These are phyloP conservation scores for Rutstroemia sydowiana DNA, from an alignment of 2,329 filamentous ascomycete genomes.

Conservation along the genomic window DNA sequence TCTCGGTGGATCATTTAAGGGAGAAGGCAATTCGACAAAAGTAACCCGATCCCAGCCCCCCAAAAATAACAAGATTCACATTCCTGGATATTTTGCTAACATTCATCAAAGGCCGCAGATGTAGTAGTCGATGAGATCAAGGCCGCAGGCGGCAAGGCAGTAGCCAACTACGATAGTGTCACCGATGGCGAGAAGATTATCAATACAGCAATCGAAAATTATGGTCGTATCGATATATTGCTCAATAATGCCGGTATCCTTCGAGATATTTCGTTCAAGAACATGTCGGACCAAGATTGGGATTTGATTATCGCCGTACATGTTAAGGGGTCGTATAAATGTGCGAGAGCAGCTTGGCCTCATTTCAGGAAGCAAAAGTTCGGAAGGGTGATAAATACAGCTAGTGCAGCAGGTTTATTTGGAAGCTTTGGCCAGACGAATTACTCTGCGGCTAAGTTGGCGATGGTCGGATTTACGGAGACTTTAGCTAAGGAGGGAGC, in stretches of 20 bases:
- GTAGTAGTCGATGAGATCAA: conserved; percentile 78
- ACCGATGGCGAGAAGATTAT: conserved; percentile 93
- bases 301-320: conserved; percentile 91
- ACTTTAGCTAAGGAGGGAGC: conserved; percentile 93
- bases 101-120: conserved; percentile 60
- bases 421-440: conserved; percentile 94
- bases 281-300: conserved; percentile 97
- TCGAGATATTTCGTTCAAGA: conserved; percentile 97
- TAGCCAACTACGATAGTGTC: conserved; percentile 95
- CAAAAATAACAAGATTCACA: neutral
- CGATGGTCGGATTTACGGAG: conserved; percentile 94
- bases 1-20: conserved; percentile 85
- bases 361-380: conserved; percentile 99
- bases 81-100: conserved; percentile 8
- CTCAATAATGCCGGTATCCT: conserved; percentile 94
- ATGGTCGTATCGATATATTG: conserved; percentile 84
- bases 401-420: conserved; percentile 91
- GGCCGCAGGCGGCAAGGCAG: conserved; percentile 84
- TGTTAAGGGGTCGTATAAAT: conserved; percentile 92
- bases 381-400: conserved; percentile 91
- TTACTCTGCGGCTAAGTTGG: conserved; percentile 94
- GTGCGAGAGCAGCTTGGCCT: conserved; percentile 88
- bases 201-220: conserved; percentile 72
- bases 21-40: conserved; percentile 81
- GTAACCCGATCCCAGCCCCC: conserved; percentile 39